Percentiles rank a stretch among this genome's conserved stretches.
phyloP scores from a whole-genome alignment of 2,329 filamentous ascomycete species.

The Stachybotrys elegans region DNA sequence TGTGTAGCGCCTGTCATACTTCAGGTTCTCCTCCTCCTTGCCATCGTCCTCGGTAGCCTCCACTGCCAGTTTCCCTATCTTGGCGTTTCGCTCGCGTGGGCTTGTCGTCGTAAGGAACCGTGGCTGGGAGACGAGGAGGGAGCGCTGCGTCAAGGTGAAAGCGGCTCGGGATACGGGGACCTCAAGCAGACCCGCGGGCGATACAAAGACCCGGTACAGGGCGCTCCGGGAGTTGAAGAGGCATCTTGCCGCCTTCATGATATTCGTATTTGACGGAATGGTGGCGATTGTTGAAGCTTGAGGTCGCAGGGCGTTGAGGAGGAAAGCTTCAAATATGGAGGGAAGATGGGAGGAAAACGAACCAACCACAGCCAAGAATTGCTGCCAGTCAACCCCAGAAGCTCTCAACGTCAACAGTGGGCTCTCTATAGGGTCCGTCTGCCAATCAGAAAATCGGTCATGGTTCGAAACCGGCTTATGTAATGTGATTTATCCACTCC shows the following conservation, averaged over 20 bases:
- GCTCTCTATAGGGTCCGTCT: too few species aligned
- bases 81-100: background rate
- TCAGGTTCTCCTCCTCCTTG: slow-evolving; percentile 13
- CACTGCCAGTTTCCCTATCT: too few species aligned
- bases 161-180: slow-evolving; percentile 12
- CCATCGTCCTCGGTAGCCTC: slow-evolving; percentile 2
- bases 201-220: slow-evolving; percentile 42
- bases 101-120: slow-evolving; percentile 11
- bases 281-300: slow-evolving; percentile 4
- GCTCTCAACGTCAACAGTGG: too few species aligned
- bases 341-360: too few species aligned
- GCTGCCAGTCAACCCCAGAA: too few species aligned
- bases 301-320: too few species aligned
- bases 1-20: slow-evolving; percentile 29
- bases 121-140: slow-evolving; percentile 8
- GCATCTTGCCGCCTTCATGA: slow-evolving; percentile 34
- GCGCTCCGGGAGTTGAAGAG: slow-evolving; percentile 39
- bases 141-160: background rate
- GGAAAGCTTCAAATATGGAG: too few species aligned
- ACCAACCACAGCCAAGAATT: too few species aligned
- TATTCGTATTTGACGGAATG: too few species aligned
- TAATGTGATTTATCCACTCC: too few species aligned
- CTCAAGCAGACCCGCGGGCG: slow-evolving; percentile 24
- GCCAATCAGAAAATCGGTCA: too few species aligned
- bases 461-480: too few species aligned